Evolutionary conservation across 768 basidiomycete genomes (phyloP).

Genomic region (Suillus lakei): DNA sequence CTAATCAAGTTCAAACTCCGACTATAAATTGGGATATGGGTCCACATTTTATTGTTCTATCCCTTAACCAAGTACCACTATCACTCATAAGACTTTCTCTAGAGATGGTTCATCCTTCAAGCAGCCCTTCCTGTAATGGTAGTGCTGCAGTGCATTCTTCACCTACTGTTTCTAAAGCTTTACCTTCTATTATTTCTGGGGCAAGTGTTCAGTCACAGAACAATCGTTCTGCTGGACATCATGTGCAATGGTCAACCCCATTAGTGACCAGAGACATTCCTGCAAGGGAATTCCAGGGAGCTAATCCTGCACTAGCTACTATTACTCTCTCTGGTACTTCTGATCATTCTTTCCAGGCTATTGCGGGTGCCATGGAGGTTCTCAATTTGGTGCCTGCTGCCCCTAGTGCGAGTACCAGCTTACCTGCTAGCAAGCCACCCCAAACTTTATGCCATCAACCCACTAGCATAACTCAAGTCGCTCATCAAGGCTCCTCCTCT

Average conservation of each 20-base stretch:
- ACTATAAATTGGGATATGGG: not conserved
- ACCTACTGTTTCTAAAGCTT: not conserved
- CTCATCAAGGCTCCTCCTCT: not conserved
- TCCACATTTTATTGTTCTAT: not conserved
- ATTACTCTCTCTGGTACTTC: no score
- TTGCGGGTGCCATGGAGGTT: not conserved
- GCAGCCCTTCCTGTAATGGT: not conserved
- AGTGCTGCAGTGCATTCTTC: not conserved
- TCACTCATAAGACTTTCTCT: not conserved
- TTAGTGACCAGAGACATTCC: constrained; percentile 2
- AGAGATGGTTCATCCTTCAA: not conserved
- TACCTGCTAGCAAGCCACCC: not conserved
- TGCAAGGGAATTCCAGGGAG: not conserved
- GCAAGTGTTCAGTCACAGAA: not conserved
- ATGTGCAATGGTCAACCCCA: constrained; percentile 12
- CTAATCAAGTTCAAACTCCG: constrained; percentile 6
- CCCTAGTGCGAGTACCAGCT: no score
- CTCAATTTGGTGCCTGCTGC: not conserved
- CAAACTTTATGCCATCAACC: not conserved
- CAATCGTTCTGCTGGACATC: not conserved
- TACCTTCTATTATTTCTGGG: not conserved
- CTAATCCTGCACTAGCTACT: not conserved
- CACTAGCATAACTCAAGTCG: not conserved
- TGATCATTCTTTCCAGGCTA: not conserved
- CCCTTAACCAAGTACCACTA: not conserved